These are phyloP conservation scores for Trypanosoma melophagium DNA, from an alignment of 208 protist species.

Conservation along the genomic window DNA sequence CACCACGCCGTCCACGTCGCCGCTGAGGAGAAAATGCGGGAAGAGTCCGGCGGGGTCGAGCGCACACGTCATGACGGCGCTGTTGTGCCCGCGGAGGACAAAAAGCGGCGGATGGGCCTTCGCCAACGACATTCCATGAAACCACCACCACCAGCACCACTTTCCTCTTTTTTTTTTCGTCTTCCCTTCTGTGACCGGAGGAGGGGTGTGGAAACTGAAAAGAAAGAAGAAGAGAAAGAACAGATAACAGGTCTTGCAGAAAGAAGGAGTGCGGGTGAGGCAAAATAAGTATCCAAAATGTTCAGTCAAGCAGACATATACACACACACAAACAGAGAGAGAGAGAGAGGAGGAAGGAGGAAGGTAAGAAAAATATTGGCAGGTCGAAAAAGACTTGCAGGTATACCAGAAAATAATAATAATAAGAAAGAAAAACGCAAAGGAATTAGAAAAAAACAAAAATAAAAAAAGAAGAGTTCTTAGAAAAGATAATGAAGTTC, in stretches of 20 bases:
- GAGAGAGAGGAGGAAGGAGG: too few relatives aligned
- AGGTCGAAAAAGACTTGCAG: too few relatives aligned
- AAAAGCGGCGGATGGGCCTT: constrained; percentile 57
- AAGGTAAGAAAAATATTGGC: too few relatives aligned
- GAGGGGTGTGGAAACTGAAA: too few relatives aligned
- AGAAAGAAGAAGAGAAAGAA: too few relatives aligned
- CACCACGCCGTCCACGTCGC: constrained; percentile 62
- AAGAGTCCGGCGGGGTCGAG: constrained; percentile 50
- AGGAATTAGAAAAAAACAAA: constrained; percentile 15
- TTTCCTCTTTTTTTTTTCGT: constrained; percentile 13
- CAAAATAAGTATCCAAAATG: too few relatives aligned
- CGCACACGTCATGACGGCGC: constrained; percentile 53
- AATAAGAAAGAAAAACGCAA: not conserved
- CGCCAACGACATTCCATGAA: constrained; percentile 6
- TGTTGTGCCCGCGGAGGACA: constrained; percentile 59
- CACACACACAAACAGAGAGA: too few relatives aligned
- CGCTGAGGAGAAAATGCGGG: constrained; percentile 41
- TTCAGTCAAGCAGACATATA: too few relatives aligned
- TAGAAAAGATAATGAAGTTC: not conserved
- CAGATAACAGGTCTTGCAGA: too few relatives aligned
- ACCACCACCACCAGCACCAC: not conserved
- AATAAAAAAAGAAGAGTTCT: constrained; percentile 15
- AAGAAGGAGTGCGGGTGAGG: too few relatives aligned
- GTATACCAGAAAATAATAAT: too few relatives aligned
- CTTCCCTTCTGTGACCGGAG: not conserved